Base-by-base conservation (phyloP, 495 filamentous ascomycete genomes). In the Lepraria neglecta region DNA sequence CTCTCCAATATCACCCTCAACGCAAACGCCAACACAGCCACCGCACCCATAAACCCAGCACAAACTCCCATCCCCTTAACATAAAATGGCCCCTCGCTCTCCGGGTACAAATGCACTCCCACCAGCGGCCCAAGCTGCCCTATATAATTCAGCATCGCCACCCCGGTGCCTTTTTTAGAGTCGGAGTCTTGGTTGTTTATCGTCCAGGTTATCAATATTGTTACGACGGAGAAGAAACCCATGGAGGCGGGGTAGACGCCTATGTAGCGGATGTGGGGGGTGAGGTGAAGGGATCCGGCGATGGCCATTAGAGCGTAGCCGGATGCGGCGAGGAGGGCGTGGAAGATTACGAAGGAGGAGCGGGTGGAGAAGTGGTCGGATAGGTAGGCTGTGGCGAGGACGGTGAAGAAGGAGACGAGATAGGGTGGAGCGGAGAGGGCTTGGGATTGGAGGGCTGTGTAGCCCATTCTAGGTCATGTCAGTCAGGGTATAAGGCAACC, bases 121-220 rank as follows among this genome's bases (percentile, higher is more conserved):
- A 87, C 67, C 14, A 87, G 69, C 3, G 84, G 84, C 0, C 84
- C 84, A 59, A 82, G 80, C 62, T 87, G 84, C 0, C 84, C 84
- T 31, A 86, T 77, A 28, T 82, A 63, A 60, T 86, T 84, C 12
- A 86, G 63, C 33, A 86, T 73, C 12, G 78, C 77, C 31, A 86
- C 76, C 47, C 82, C 82, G 0, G 81, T 78, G 0, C 82, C 84
- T 42, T 82, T 82, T 17, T 74, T 73, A 21, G 70, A 72, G 52
- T 84, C 78, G 17, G 76, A 78, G 51, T 72, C 68, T 31, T 83
- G 80, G 67, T 85, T 85, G 64, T 85, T 84, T 72, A 86, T 77
- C 19, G 80, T 82, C 83, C 83, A 85, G 46, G 83, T 85, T 62
- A 86, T 83, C 59, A 86, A 82, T 12, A 85, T 68, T 0, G 83